Percentiles rank a stretch among this genome's conserved stretches.
Evolutionary conservation across 805 yeast genomes (phyloP).

Genomic region (Monosporozyma servazzii): DNA sequence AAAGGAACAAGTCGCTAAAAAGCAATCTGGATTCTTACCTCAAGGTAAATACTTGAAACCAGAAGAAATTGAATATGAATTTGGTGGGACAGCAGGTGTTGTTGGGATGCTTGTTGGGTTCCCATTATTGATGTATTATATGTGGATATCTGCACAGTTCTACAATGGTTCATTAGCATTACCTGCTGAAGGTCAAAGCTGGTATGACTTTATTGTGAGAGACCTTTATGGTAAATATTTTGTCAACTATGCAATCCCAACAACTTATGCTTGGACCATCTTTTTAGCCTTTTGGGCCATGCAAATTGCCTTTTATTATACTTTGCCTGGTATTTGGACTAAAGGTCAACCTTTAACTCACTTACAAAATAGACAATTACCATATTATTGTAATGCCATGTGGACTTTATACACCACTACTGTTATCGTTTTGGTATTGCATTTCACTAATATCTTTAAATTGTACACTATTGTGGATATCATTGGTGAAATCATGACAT

Average conservation of each 20-base stretch:
- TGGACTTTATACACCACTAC: conserved; percentile 69
- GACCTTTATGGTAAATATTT: conserved; percentile 35
- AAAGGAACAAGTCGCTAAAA: neutral
- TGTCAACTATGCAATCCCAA: conserved; percentile 48
- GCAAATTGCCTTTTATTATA: conserved; percentile 69
- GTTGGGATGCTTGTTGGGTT: conserved; percentile 86
- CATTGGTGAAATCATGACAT: conserved; percentile 88
- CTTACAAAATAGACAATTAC: conserved; percentile 68
- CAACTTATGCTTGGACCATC: conserved; percentile 52
- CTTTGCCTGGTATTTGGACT: conserved; percentile 89
- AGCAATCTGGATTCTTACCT: conserved; percentile 18
- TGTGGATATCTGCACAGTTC: conserved; percentile 86
- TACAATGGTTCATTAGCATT: conserved; percentile 65
- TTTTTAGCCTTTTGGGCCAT: conserved; percentile 60
- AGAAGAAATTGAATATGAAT: conserved; percentile 68
- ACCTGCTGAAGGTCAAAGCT: conserved; percentile 54
- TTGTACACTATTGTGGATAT: conserved; percentile 66
- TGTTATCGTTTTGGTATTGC: conserved; percentile 49
- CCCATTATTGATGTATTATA: conserved; percentile 89
- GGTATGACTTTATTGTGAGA: conserved; percentile 39
- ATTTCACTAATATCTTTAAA: conserved; percentile 65
- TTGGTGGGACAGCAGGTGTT: conserved; percentile 90
- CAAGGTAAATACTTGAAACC: conserved; percentile 35
- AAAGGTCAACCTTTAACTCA: conserved; percentile 90
- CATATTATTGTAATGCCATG: conserved; percentile 89